phyloP scores from a whole-genome alignment of 2,329 filamentous ascomycete genomes.

The Phialophora expanda region DNA sequence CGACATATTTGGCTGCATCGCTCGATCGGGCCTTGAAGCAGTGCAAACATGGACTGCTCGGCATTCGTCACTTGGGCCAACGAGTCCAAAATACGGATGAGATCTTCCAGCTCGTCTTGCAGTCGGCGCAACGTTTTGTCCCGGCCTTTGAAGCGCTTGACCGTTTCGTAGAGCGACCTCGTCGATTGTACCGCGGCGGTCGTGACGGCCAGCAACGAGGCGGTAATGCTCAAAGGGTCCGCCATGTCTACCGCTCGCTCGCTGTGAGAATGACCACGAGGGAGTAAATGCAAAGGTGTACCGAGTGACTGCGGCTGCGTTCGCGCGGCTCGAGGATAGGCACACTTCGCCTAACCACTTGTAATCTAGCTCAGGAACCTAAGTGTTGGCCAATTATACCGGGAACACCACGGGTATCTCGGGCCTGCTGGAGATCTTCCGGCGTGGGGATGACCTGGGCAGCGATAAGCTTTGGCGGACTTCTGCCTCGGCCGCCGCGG shows the following conservation, averaged over 20 bases:
- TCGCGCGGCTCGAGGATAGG: too few relatives aligned
- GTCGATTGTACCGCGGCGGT: constrained; percentile 46
- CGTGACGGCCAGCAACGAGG: constrained; percentile 44
- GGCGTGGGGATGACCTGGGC: too few relatives aligned
- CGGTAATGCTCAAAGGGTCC: constrained; percentile 47
- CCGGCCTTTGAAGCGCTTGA: constrained; percentile 46
- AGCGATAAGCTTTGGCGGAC: too few relatives aligned
- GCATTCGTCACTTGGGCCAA: constrained; percentile 39
- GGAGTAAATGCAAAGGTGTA: constrained; percentile 2
- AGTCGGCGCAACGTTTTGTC: constrained; percentile 46
- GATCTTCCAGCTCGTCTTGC: constrained; percentile 44
- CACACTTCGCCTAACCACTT: too few relatives aligned
- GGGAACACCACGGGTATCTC: too few relatives aligned
- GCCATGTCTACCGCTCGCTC: constrained; percentile 30
- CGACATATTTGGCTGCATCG: constrained; percentile 47
- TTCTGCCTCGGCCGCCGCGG: too few relatives aligned
- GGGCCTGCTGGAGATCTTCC: too few relatives aligned
- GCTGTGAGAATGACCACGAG: constrained; percentile 2
- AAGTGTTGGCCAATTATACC: too few relatives aligned
- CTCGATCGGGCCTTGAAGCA: constrained; percentile 46
- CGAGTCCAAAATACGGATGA: constrained; percentile 27
- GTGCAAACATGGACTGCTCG: constrained; percentile 41
- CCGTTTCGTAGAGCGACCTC: constrained; percentile 44
- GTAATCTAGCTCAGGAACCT: too few relatives aligned
- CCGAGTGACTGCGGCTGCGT: not conserved